phyloP scores from a whole-genome alignment of 495 filamentous ascomycete species.

The Neurospora cerealis region DNA sequence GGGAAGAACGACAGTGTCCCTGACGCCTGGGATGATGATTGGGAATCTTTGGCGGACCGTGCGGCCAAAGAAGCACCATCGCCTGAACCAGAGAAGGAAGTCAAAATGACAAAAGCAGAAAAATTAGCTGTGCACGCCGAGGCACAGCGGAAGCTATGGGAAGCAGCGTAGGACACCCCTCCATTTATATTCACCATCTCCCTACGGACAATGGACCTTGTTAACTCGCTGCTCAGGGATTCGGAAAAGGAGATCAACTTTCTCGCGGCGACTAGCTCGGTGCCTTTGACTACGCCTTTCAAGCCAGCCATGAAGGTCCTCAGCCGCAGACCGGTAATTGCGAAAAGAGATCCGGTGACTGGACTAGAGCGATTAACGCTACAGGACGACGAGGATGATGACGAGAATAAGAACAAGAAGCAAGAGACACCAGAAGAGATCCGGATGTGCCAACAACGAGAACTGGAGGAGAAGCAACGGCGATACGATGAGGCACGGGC shows the following conservation, averaged over 20 bases:
- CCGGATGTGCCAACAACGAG: conserved; percentile 57
- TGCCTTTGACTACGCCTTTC: conserved; percentile 70
- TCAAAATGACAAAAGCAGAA: conserved; percentile 55
- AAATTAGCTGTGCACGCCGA: conserved; percentile 71
- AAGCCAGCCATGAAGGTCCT: conserved; percentile 75
- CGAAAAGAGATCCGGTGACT: conserved; percentile 38
- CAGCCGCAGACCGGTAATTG: conserved; percentile 62
- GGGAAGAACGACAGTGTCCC: conserved; percentile 45
- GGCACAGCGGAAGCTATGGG: conserved; percentile 76
- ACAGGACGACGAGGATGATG: conserved; percentile 54
- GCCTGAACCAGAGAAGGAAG: conserved; percentile 33
- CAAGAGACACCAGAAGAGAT: conserved; percentile 62
- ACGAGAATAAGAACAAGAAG: conserved; percentile 46
- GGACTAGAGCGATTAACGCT: conserved; percentile 46
- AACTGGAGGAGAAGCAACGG: conserved; percentile 78
- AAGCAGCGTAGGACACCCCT: conserved; percentile 57
- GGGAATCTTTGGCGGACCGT: conserved; percentile 65
- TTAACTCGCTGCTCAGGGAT: conserved; percentile 14
- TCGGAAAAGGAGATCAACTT: conserved; percentile 57
- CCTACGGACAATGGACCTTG: background rate
- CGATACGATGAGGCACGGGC: conserved; percentile 80
- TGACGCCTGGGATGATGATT: conserved; percentile 86
- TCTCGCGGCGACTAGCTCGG: conserved; percentile 50
- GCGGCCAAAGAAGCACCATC: conserved; percentile 34
- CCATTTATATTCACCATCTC: background rate